Conservation (phyloP, 1,284 basidiomycete species). For the Cutaneotrichosporon sp. region DNA sequence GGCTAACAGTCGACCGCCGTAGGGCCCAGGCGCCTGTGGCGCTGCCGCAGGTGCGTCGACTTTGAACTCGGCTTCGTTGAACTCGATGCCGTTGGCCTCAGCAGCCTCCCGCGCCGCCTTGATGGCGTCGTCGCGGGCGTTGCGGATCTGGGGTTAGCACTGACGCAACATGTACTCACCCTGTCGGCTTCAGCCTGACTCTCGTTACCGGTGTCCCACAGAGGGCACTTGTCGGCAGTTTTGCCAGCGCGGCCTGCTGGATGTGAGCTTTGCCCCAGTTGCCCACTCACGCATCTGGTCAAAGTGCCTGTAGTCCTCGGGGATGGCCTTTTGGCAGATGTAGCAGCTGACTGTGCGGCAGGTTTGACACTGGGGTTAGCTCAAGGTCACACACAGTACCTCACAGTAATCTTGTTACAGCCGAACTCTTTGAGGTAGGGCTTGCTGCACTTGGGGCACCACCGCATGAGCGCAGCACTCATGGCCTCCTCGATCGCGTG, state of each 20-base stretch:
- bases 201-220: conserved; percentile 62
- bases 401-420: conserved; percentile 66
- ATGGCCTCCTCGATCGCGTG: conserved; percentile 86
- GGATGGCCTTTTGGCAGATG: conserved; percentile 68
- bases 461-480: conserved; percentile 79
- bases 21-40: neutral
- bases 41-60: conserved; percentile 60
- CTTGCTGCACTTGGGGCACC: conserved; percentile 63
- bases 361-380: conserved; percentile 58
- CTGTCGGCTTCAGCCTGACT: conserved; percentile 56
- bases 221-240: conserved; percentile 58
- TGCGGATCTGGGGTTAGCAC: conserved; percentile 61
- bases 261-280: neutral
- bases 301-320: conserved; percentile 69
- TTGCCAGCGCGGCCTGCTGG: neutral
- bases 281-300: conserved; percentile 49
- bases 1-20: neutral
- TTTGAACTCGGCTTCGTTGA: conserved; percentile 60
- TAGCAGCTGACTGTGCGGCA: conserved; percentile 74
- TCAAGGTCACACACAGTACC: neutral
- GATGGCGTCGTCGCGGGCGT: conserved; percentile 59
- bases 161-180: conserved; percentile 53
- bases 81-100: conserved; percentile 42
- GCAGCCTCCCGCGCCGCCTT: conserved; percentile 5
- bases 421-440: conserved; percentile 50